Conservation (phyloP, 257 asterid species). For the Gentiana macrophylla region DNA sequence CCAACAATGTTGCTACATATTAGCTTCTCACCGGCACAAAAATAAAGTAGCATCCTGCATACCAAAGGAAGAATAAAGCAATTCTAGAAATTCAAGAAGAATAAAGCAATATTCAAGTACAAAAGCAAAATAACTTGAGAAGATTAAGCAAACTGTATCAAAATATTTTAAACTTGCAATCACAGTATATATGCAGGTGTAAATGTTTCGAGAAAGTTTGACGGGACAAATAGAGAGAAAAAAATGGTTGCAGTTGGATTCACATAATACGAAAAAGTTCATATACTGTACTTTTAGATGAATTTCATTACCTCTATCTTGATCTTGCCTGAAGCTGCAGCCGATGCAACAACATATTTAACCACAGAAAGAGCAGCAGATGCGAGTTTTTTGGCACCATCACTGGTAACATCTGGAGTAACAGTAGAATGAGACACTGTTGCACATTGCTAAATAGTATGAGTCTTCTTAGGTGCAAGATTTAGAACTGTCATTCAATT, state of each 20-base stretch:
- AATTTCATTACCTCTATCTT: constrained; percentile 61
- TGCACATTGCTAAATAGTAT: constrained; percentile 26
- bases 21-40: no score
- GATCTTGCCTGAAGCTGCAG: constrained; percentile 44
- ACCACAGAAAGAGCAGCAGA: constrained; percentile 94
- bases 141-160: no score
- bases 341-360: constrained; percentile 47
- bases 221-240: no score
- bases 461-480: constrained; percentile 50
- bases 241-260: no score
- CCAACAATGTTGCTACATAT: no score
- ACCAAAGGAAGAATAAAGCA: not conserved
- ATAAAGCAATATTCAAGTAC: no score
- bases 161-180: no score
- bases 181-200: no score
- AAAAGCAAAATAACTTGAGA: no score
- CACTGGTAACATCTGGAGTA: constrained; percentile 29
- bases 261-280: no score
- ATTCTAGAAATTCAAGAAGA: not conserved
- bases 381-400: constrained; percentile 69
- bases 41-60: no score
- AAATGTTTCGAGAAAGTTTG: no score
- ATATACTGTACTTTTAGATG: constrained; percentile 1
- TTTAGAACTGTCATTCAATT: constrained; percentile 79
- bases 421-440: constrained; percentile 20